Percentiles rank a stretch among this genome's conserved stretches.
Conservation (phyloP, 345 rosid species). For the Lagerstroemia speciosa region DNA sequence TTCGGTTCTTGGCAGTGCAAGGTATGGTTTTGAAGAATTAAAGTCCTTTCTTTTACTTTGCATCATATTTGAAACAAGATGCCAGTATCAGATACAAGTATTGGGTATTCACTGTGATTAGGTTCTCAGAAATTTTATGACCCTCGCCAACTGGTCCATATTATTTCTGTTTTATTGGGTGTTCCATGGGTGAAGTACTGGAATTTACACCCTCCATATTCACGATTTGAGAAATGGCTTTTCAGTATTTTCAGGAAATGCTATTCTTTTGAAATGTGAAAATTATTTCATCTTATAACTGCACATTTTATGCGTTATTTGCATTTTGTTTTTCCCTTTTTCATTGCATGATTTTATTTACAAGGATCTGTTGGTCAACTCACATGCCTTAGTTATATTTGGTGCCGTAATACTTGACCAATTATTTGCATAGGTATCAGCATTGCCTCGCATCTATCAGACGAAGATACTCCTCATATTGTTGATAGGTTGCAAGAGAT, state of each 20-base stretch:
- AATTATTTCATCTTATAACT: not conserved
- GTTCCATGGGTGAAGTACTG: not conserved
- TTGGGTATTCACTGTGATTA: not conserved
- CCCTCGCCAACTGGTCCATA: not conserved
- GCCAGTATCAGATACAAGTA: not conserved
- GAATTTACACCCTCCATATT: not conserved
- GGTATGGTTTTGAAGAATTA: conserved; percentile 28
- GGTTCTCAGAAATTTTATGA: not conserved
- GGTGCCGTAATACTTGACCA: not conserved
- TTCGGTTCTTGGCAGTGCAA: conserved; percentile 65
- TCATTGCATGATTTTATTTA: not conserved
- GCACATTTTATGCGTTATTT: not conserved
- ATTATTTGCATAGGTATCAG: conserved; percentile 44
- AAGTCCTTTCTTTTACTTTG: not conserved
- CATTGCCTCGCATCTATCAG: conserved; percentile 58
- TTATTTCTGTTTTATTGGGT: not conserved
- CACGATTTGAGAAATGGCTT: not conserved
- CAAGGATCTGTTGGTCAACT: not conserved
- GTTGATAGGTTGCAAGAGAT: conserved; percentile 53
- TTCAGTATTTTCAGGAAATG: not conserved
- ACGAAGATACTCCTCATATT: conserved; percentile 28
- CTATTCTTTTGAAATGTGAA: not conserved
- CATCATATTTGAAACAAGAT: not conserved
- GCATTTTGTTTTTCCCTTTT: not conserved
- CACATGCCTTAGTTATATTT: not conserved